These are phyloP conservation scores for Wickerhamomyces queroliae DNA, from an alignment of 805 yeast genomes.

Conservation along the genomic window DNA sequence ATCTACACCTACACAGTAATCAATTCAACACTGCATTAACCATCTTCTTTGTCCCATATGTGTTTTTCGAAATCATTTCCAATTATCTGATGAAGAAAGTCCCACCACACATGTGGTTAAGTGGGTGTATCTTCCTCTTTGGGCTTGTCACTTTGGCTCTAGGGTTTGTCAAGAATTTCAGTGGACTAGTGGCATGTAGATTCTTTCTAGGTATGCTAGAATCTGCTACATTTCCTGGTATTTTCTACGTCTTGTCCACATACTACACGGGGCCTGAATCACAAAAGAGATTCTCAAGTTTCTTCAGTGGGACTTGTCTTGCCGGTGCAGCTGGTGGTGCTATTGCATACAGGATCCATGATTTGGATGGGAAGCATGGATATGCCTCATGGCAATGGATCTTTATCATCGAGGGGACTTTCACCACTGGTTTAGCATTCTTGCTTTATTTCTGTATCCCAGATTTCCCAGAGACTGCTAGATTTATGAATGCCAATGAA, in stretches of 20 bases:
- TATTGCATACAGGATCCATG: conserved; percentile 39
- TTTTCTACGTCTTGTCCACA: conserved; percentile 40
- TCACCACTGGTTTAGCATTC: conserved; percentile 34
- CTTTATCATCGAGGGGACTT: conserved; percentile 44
- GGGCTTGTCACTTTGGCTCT: conserved; percentile 39
- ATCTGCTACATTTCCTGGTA: conserved; percentile 46
- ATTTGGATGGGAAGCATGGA: conserved; percentile 38
- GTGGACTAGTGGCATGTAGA: conserved; percentile 42
- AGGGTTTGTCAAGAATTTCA: conserved; percentile 36
- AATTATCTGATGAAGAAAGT: conserved; percentile 32
- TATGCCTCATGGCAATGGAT: conserved; percentile 45
- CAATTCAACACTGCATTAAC: conserved; percentile 41
- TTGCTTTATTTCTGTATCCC: conserved; percentile 34
- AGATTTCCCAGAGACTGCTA: conserved; percentile 35
- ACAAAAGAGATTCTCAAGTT: conserved; percentile 40
- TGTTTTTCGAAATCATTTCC: conserved; percentile 32
- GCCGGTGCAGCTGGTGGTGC: conserved; percentile 56
- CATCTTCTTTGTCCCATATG: conserved; percentile 42
- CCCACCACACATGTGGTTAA: conserved; percentile 33
- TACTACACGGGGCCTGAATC: conserved; percentile 44
- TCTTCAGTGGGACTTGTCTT: conserved; percentile 47
- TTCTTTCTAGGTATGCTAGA: conserved; percentile 50
- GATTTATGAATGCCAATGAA: conserved; percentile 36
- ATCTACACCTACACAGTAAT: conserved; percentile 39
- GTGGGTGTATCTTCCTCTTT: conserved; percentile 26